Evolutionary conservation across 768 basidiomycete species (phyloP), one percentile per base, ranked within the genome.

Genomic region (Suillus americanus): DNA sequence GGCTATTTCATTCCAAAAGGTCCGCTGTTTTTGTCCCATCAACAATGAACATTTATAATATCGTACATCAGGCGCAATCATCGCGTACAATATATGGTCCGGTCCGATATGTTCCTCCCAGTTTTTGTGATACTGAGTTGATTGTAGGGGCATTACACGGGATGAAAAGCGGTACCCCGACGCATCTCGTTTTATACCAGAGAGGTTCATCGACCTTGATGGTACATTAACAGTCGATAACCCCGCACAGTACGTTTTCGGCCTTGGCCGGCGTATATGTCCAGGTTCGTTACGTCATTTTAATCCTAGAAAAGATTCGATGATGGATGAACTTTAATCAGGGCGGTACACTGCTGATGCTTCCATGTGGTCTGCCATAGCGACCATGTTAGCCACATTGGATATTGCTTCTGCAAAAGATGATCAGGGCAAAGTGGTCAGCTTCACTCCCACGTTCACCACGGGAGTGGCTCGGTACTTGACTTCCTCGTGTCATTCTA

Each of bases 261-360:
- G 70, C 4, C 18, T 63, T 12, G 64, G 61, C 3, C 46, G 64
- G 50, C 62, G 64, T 28, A 37, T 46, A n/a, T 65, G 61, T 25
- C 56, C 62, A 28, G 50, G 61, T 62, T 9, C 33, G 12, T 25
- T 12, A 7, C 13, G 50, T 25, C 8, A 14, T 16, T 20, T 18
- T 7, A 35, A 30, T 46, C 8, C 14, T 35, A 6, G 0, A 23
- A 16, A 40, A 40, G n/a, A 56, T 37, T 14, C 23, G 16, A 16
- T 4, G 37, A 25, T 1, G 13, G 13, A 43, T 10, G 5, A 3
- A 18, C 16, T 51, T 18, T 10, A 28, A 30, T 51, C 72, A 12
- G 77, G 74, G 10, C 69, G 72, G 7, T 43, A 65, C 53, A 48
- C 73, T 43, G 72, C 72, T 28, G 53, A 57, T n/a, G 46, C 66